phyloP scores from a whole-genome alignment of 2,329 filamentous ascomycete genomes.

The Ophiocordyceps robertsii region DNA sequence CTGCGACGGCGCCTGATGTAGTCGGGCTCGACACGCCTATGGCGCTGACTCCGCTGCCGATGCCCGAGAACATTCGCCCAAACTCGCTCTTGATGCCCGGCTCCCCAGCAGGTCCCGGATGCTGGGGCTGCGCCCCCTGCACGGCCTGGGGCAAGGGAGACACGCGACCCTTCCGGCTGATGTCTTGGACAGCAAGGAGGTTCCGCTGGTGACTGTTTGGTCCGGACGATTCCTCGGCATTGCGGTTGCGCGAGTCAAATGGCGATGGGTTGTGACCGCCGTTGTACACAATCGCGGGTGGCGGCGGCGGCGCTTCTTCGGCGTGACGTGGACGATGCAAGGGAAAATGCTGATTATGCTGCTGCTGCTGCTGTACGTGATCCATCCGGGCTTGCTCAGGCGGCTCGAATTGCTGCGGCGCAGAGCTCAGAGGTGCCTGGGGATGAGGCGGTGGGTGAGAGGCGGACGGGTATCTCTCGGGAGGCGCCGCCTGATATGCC shows the following conservation, averaged over 20 bases:
- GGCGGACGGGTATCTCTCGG: constrained; percentile 19
- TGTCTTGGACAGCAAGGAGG: constrained; percentile 67
- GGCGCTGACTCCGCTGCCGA: constrained; percentile 46
- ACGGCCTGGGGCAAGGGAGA: constrained; percentile 89
- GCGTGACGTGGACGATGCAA: constrained; percentile 25
- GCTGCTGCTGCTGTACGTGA: constrained; percentile 21
- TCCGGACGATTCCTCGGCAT: constrained; percentile 39
- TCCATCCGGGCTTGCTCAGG: constrained; percentile 35
- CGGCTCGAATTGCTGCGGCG: constrained; percentile 30
- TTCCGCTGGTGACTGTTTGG: constrained; percentile 43
- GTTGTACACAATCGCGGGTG: constrained; percentile 30
- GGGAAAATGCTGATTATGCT: constrained; percentile 13
- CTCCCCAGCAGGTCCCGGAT: constrained; percentile 66
- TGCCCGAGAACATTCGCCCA: constrained; percentile 89
- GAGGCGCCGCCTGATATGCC: constrained; percentile 15
- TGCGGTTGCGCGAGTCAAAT: constrained; percentile 24
- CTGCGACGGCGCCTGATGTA: constrained; percentile 23
- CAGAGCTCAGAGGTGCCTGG: constrained; percentile 10
- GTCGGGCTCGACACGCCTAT: constrained; percentile 39
- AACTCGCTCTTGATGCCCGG: constrained; percentile 91
- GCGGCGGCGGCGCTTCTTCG: constrained; percentile 36
- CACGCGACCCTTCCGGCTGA: constrained; percentile 67
- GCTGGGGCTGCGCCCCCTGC: constrained; percentile 75
- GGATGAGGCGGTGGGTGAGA: constrained; percentile 20
- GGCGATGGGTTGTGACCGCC: constrained; percentile 25